These are phyloP conservation scores for Clonostachys solani DNA, from an alignment of 2,329 filamentous ascomycete species.

Conservation along the genomic window DNA sequence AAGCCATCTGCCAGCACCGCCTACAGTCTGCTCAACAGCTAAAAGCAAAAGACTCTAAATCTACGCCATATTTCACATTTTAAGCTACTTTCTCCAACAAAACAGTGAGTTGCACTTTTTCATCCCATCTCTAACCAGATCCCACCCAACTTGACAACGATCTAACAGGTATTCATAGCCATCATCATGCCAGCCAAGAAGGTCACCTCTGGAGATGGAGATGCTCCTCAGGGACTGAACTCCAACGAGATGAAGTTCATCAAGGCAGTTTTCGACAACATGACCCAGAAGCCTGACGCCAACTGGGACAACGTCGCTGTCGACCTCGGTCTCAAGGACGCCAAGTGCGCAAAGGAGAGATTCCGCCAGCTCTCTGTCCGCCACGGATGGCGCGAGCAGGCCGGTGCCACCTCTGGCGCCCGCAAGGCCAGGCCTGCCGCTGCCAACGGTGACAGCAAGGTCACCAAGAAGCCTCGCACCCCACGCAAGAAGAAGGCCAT, in stretches of 20 bases:
- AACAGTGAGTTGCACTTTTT: background rate
- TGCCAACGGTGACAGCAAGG: constrained; percentile 13
- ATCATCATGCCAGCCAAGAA: constrained; percentile 25
- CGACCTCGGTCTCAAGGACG: constrained; percentile 29
- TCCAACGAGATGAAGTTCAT: constrained; percentile 30
- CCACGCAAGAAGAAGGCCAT: constrained; percentile 19
- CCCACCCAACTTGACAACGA: background rate
- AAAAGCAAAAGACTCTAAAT: too few relatives aligned
- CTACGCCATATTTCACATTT: background rate
- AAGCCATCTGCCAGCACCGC: too few relatives aligned
- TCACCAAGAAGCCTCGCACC: constrained; percentile 22
- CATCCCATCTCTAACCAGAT: background rate
- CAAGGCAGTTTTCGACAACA: constrained; percentile 34
- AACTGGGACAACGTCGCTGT: constrained; percentile 33
- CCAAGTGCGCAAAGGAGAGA: constrained; percentile 33
- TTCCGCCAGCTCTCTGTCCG: constrained; percentile 33
- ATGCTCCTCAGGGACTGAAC: constrained; percentile 17
- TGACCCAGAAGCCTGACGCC: constrained; percentile 31
- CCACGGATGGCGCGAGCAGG: constrained; percentile 29
- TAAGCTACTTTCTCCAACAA: background rate
- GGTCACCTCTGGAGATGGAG: constrained; percentile 9
- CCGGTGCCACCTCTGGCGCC: constrained; percentile 7
- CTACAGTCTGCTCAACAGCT: too few relatives aligned
- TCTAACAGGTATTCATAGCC: too few relatives aligned
- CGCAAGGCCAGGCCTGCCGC: constrained; percentile 15